Percentiles rank a stretch among this genome's conserved stretches.
Evolutionary conservation across 176 grass and related monocot species (phyloP).

Genomic region (Saccharum officinarum): DNA sequence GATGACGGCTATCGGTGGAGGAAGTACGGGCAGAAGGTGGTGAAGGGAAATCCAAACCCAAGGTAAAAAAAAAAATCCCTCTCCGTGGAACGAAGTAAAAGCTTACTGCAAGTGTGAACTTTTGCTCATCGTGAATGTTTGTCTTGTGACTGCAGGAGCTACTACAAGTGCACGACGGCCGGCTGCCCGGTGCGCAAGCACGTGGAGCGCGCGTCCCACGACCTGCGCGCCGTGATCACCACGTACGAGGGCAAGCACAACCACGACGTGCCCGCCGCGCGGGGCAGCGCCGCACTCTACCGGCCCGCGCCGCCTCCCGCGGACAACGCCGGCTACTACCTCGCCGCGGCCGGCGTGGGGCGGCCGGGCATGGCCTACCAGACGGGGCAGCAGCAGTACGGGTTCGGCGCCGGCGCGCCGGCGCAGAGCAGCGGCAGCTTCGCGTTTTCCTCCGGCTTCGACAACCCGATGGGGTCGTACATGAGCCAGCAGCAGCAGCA

Average conservation of each 20-base stretch:
- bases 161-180: conserved; percentile 92
- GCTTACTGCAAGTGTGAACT: neutral
- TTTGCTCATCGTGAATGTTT: neutral
- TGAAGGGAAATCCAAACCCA: conserved; percentile 96
- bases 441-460: conserved; percentile 48
- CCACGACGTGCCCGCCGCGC: conserved; percentile 84
- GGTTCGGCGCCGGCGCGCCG: conserved; percentile 30
- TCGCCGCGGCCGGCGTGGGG: neutral
- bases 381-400: conserved; percentile 35
- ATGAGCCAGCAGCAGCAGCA: conserved; percentile 66
- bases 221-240: conserved; percentile 89
- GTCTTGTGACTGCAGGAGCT: conserved; percentile 52
- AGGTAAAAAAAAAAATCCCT: conserved; percentile 33
- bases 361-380: conserved; percentile 47
- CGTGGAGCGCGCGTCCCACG: conserved; percentile 93
- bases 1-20: conserved; percentile 97
- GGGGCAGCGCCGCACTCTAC: conserved; percentile 69
- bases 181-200: conserved; percentile 93
- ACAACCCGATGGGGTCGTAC: conserved; percentile 51
- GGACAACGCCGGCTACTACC: conserved; percentile 36
- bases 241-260: conserved; percentile 99
- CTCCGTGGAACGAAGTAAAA: neutral
- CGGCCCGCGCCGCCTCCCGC: conserved; percentile 37
- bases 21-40: conserved; percentile 97
- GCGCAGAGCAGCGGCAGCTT: conserved; percentile 34